A percentile compares a stretch with the other conserved stretches of the same genome.
Evolutionary conservation across 805 yeast genomes (phyloP).

Genomic region (Nakazawaea laoshanensis): DNA sequence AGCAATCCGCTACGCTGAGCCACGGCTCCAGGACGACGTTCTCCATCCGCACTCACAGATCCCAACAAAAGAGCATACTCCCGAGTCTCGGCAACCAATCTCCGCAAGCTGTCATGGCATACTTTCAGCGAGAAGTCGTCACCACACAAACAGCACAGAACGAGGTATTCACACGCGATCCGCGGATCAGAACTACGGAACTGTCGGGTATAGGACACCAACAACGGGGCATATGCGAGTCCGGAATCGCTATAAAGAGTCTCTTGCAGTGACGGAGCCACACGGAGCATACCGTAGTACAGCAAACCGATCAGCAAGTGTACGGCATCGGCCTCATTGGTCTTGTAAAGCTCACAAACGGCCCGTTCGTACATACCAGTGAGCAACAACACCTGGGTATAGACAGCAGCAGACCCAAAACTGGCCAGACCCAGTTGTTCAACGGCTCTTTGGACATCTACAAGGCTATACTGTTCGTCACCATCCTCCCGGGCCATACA

Average conservation of each 20-base stretch:
- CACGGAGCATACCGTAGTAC: conserved; percentile 59
- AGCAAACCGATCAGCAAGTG: conserved; percentile 81
- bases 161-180: conserved; percentile 84
- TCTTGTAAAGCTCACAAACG: conserved; percentile 49
- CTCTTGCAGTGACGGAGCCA: conserved; percentile 21
- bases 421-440: conserved; percentile 64
- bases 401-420: conserved; percentile 61
- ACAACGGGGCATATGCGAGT: conserved; percentile 47
- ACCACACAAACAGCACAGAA: conserved; percentile 50
- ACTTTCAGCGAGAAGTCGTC: conserved; percentile 37
- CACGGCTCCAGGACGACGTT: conserved; percentile 72
- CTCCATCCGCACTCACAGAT: conserved; percentile 70
- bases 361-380: conserved; percentile 81
- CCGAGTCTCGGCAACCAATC: conserved; percentile 76
- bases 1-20: conserved; percentile 69
- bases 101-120: conserved; percentile 74
- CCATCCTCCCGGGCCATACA: conserved; percentile 57
- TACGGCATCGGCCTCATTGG: conserved; percentile 77
- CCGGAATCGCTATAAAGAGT: not conserved
- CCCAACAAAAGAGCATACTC: conserved; percentile 80
- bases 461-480: conserved; percentile 57
- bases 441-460: conserved; percentile 66
- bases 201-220: conserved; percentile 75
- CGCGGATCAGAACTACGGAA: conserved; percentile 83
- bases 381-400: conserved; percentile 63